Conservation (phyloP, 1,284 basidiomycete genomes). For the Cryptococcus sp. region DNA sequence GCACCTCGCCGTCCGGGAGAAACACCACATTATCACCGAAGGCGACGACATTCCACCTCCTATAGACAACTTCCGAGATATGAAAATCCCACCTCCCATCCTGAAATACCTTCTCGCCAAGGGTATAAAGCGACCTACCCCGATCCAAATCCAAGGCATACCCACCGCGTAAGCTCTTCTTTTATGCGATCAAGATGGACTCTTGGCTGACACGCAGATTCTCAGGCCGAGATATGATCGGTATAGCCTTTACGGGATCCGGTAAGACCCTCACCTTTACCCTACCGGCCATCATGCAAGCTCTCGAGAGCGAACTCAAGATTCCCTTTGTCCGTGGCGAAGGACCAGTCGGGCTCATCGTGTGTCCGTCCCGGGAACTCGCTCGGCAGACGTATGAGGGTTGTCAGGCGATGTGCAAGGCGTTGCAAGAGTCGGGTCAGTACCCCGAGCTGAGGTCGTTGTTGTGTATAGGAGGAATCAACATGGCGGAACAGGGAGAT, state of each 20-base stretch:
- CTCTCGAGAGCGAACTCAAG: slow-evolving; percentile 85
- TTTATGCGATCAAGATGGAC: neutral
- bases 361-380: slow-evolving; percentile 91
- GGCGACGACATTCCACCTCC: slow-evolving; percentile 87
- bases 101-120: slow-evolving; percentile 76
- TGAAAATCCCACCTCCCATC: slow-evolving; percentile 89
- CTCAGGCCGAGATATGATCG: slow-evolving; percentile 85
- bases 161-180: slow-evolving; percentile 72
- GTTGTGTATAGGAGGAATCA: slow-evolving; percentile 95
- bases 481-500: slow-evolving; percentile 92
- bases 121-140: slow-evolving; percentile 81
- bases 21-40: slow-evolving; percentile 86
- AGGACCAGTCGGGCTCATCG: slow-evolving; percentile 88
- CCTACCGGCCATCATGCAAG: slow-evolving; percentile 89
- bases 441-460: slow-evolving; percentile 84
- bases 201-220: slow-evolving; percentile 53
- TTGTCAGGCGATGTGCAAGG: slow-evolving; percentile 74
- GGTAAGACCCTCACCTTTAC: slow-evolving; percentile 90
- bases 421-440: slow-evolving; percentile 65
- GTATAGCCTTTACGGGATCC: slow-evolving; percentile 90
- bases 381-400: slow-evolving; percentile 96
- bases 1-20: slow-evolving; percentile 71
- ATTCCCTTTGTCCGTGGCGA: slow-evolving; percentile 86
- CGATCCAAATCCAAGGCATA: slow-evolving; percentile 95
- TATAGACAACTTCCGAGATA: slow-evolving; percentile 91